phyloP scores from a whole-genome alignment of 1,139 yeast genomes.

The Hyphopichia burtonii region DNA sequence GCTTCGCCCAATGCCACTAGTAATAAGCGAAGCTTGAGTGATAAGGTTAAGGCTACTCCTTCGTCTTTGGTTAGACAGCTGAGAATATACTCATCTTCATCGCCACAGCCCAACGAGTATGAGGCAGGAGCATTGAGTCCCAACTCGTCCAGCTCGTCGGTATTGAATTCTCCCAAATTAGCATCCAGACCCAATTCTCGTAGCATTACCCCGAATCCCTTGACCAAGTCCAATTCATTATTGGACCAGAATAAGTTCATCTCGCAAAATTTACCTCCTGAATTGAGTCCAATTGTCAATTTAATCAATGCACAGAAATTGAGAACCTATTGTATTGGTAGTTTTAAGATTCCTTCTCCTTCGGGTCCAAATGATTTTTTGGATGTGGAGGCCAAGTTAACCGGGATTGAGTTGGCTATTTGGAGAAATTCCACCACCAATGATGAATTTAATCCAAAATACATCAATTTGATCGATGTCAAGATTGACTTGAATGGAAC shows the following conservation, averaged over 20 bases:
- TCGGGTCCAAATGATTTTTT: constrained; percentile 26
- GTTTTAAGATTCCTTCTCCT: constrained; percentile 23
- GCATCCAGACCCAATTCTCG: constrained; percentile 8
- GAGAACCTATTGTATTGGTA: constrained; percentile 38
- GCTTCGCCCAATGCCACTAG: background rate
- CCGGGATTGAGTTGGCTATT: constrained; percentile 52
- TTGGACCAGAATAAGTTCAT: constrained; percentile 19
- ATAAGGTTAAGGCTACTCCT: constrained; percentile 34
- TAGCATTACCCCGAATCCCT: constrained; percentile 2
- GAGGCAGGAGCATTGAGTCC: background rate
- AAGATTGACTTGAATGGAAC: constrained; percentile 23
- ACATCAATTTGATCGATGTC: constrained; percentile 51
- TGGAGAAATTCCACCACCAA: constrained; percentile 29
- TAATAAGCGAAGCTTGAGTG: constrained; percentile 20
- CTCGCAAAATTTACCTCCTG: constrained; percentile 34
- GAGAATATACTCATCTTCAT: constrained; percentile 30
- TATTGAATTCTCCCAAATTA: background rate
- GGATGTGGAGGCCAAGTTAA: constrained; percentile 44
- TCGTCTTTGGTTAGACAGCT: constrained; percentile 40
- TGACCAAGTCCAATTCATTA: background rate
- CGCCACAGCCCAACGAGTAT: background rate
- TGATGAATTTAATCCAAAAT: constrained; percentile 43
- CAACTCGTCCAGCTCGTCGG: constrained; percentile 8
- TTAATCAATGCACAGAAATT: constrained; percentile 42
- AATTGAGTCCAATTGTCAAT: constrained; percentile 41